phyloP scores from a whole-genome alignment of 2,329 filamentous ascomycete genomes.

The Chlorencoelia australis region DNA sequence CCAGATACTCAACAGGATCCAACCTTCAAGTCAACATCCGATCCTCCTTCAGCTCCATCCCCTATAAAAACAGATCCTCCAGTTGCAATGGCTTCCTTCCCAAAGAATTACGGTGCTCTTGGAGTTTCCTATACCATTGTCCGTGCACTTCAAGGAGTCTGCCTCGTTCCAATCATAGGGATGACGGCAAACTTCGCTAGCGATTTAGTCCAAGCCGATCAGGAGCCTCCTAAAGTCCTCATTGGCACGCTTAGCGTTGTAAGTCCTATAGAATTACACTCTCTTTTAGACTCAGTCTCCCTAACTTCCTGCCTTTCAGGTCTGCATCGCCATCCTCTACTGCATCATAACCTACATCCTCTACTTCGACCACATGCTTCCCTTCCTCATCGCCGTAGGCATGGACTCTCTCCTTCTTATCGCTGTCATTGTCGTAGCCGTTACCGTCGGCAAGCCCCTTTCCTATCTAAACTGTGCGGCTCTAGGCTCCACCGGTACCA shows the following conservation, averaged over 20 bases:
- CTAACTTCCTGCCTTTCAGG: too few species aligned
- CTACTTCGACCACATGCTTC: constrained; percentile 66
- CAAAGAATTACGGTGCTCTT: constrained; percentile 47
- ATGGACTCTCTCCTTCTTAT: constrained; percentile 63
- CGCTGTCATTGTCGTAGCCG: constrained; percentile 66
- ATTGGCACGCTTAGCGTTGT: constrained; percentile 74
- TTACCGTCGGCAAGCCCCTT: constrained; percentile 70
- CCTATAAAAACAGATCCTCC: constrained; percentile 5
- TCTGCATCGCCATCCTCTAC: constrained; percentile 71
- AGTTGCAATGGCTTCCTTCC: constrained; percentile 18
- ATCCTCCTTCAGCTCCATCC: constrained; percentile 1
- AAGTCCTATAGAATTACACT: too few species aligned
- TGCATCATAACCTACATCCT: constrained; percentile 71
- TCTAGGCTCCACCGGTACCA: constrained; percentile 34
- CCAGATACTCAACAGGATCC: background rate
- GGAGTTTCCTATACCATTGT: constrained; percentile 69
- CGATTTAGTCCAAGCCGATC: constrained; percentile 57
- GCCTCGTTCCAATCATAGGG: constrained; percentile 68
- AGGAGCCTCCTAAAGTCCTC: constrained; percentile 59
- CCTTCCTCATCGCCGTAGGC: constrained; percentile 57
- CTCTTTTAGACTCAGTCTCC: too few species aligned
- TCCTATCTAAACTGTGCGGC: constrained; percentile 64
- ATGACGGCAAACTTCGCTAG: constrained; percentile 75
- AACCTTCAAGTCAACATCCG: background rate
- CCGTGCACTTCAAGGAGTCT: constrained; percentile 59